Percentiles rank a stretch among this genome's conserved stretches.
These are phyloP conservation scores for Iberis pinnata DNA, from an alignment of 345 rosid species.

Conservation along the genomic window DNA sequence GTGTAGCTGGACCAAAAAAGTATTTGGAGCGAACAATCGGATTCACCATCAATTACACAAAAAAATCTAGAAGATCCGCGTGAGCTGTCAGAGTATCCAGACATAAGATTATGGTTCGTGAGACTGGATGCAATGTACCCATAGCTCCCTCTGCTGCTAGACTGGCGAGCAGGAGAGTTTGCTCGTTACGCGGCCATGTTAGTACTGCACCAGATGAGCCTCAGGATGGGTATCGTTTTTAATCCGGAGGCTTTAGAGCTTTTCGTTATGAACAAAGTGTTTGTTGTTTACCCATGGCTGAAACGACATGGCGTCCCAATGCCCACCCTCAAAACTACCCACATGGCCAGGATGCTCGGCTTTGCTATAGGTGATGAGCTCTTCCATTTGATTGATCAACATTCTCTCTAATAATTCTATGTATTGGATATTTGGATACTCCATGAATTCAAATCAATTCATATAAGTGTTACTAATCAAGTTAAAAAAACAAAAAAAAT, in stretches of 20 bases:
- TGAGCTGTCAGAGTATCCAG: conserved; percentile 76
- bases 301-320: conserved; percentile 48
- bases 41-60: conserved; percentile 56
- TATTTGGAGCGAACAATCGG: conserved; percentile 66
- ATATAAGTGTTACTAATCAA: no score
- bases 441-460: no score
- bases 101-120: conserved; percentile 83
- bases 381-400: conserved; percentile 49
- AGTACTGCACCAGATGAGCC: conserved; percentile 91
- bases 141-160: conserved; percentile 74
- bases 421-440: no score
- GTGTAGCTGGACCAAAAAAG: conserved; percentile 47
- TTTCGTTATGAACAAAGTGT: conserved; percentile 68
- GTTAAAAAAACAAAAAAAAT: no score
- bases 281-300: conserved; percentile 63
- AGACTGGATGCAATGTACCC: conserved; percentile 78
- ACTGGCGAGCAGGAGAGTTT: conserved; percentile 89
- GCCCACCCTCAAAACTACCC: conserved; percentile 63
- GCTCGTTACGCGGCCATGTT: conserved; percentile 58
- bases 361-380: conserved; percentile 70
- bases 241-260: conserved; percentile 85
- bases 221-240: conserved; percentile 79
- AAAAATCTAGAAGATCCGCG: conserved; percentile 58
- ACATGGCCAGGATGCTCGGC: conserved; percentile 93
- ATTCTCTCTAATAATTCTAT: no score